Evolutionary conservation across 2,329 filamentous ascomycete species (phyloP), one percentile per base, ranked within the genome.

Genomic region (Aciculosporium take): DNA sequence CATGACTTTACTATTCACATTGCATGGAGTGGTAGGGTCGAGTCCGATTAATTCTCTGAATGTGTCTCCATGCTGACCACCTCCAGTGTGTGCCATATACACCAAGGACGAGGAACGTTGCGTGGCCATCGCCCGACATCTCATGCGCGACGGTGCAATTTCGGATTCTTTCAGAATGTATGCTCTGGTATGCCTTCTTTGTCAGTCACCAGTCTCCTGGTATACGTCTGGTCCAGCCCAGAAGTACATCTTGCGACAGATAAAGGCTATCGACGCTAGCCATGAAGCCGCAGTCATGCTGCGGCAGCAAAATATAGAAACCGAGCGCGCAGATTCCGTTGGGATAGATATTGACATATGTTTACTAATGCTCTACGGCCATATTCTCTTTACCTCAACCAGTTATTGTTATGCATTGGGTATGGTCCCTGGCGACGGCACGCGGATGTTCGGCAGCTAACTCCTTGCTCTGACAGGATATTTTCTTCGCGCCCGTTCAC

Each of bases 161-260:
- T 84, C 82, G 1, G 84, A 94, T 52, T 76, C 83, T 0, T 94
- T 88, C 60, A 79, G 88, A 28, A 74, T 95, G 53, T 93, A 89
- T 56, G 75, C 81, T 24, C 74, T 81, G 18, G 67, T 91, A n/a
- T 84, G 83, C 43, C 75, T 82, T 15, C 66, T 94, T 7, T 84
- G 78, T 53, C 78, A 84, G 40, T 79, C 84, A 12, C 76, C 81
- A 2, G 68, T 76, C 29, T 73, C 78, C 24, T 84, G 81, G 68
- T 94, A 89, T 59, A 81, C 81, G 39, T 81, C 81, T 3, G 83
- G 84, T 0, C 80, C 85, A 0, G 80, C 81, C 17, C 87, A 94
- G 59, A 96, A 96, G 58, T 94, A 84, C 55, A 79, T 96, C 53
- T 69, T 95, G 44, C 79, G 91, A 4, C 86, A 94, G 61, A 84